phyloP scores from a whole-genome alignment of 345 rosid species.

The thale cress (Arabidopsis thaliana) region TAIR10.1 NC_003076.8:8082501-8083000 shows the following conservation, averaged over 20 bases:
- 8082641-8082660: too few relatives aligned
- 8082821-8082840: slow-evolving; percentile 65
- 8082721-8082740: not conserved
- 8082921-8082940: slow-evolving; percentile 70
- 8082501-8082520: not conserved
- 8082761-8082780: not conserved
- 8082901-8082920: slow-evolving; percentile 57
- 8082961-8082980: slow-evolving; percentile 56
- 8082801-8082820: slow-evolving; percentile 61
- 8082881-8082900: slow-evolving; percentile 80
- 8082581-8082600: slow-evolving; percentile 2
- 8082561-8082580: slow-evolving; percentile 16
- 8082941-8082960: slow-evolving; percentile 68
- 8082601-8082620: not conserved
- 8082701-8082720: too few relatives aligned
- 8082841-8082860: slow-evolving; percentile 94
- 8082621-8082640: too few relatives aligned
- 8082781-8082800: slow-evolving; percentile 11
- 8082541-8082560: not conserved
- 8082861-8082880: slow-evolving; percentile 66
- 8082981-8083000: slow-evolving; percentile 37
- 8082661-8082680: not conserved
- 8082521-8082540: not conserved
- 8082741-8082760: not conserved
- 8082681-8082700: not conserved